phyloP scores from a whole-genome alignment of 73 alveolate species.

The Paramecium sexaurelia region DNA sequence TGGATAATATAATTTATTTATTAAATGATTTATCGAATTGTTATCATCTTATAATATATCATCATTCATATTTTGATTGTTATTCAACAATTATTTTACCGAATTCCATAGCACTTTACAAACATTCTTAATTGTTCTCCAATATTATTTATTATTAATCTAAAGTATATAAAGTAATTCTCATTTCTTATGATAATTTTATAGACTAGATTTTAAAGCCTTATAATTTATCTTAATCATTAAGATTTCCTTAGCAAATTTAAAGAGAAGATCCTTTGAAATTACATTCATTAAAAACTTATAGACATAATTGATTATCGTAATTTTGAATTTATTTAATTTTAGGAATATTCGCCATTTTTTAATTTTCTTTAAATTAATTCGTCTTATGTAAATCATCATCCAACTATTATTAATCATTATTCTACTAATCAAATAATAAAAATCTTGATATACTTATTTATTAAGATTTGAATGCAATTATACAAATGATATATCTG shows the following conservation, averaged over 20 bases:
- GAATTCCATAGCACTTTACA: not conserved
- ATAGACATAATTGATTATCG: not conserved
- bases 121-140: not conserved
- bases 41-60: not conserved
- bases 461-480: not conserved
- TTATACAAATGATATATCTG: not conserved
- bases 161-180: not conserved
- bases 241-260: too few relatives aligned
- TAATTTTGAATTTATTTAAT: not conserved
- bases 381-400: too few relatives aligned
- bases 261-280: not conserved
- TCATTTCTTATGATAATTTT: too few relatives aligned
- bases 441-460: not conserved
- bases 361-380: not conserved
- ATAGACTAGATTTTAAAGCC: too few relatives aligned
- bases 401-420: too few relatives aligned
- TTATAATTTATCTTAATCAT: too few relatives aligned
- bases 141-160: not conserved
- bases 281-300: not conserved
- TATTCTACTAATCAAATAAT: slow-evolving; percentile 6
- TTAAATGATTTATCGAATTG: not conserved
- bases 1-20: not conserved
- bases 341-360: not conserved
- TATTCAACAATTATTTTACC: not conserved
- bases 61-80: not conserved